Evolutionary conservation across 2,329 filamentous ascomycete genomes (phyloP), one percentile per base, ranked within the genome.

Genomic region (Ophiostoma montium): DNA sequence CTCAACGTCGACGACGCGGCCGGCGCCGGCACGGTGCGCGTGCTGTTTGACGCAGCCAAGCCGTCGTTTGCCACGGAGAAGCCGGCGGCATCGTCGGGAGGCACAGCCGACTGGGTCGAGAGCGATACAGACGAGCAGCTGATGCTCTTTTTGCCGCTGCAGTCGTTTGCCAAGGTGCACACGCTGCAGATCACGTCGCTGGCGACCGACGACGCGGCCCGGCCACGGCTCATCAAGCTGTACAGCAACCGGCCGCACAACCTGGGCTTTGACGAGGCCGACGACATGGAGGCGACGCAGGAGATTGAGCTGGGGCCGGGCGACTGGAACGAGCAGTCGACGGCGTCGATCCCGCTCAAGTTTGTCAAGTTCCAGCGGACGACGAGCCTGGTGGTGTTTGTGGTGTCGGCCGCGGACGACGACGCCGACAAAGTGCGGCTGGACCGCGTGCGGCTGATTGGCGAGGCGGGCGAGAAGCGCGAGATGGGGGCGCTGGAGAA

Each of bases 331-430:
- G 70, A 74, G 41, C 78, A 85, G 13, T 83, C 80, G 47, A 90
- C 86, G 9, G 83, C 79, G 13, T 84, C 73, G 58, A 68, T 90
- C 48, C 67, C 75, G 41, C 68, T 96, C 58, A 84, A 89, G 13
- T 95, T 90, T 61, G 92, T 98, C 67, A 95, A 95, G 69, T 98
- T 96, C 71, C 92, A 96, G 68, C 94, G 88, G 61, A 84, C 95
- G 48, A 84, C 80, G 52, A 92, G 82, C 53, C 62, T 98, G 58
- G 83, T 94, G 16, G 58, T 98, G 11, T 98, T 95, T 63, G 81
- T 98, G 32, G 84, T 85, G 48, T 82, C 94, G 62, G 89, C 88
- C 2, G 85, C 90, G 49, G 82, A 81, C 16, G 82, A 81, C 16
- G 82, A 86, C 47, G 78, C 82, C 39, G 89, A 96, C 62, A 89